Evolutionary conservation across 2,329 filamentous ascomycete genomes (phyloP), one percentile per base, ranked within the genome.

Genomic region (Cephalotrichum gorgonifer): DNA sequence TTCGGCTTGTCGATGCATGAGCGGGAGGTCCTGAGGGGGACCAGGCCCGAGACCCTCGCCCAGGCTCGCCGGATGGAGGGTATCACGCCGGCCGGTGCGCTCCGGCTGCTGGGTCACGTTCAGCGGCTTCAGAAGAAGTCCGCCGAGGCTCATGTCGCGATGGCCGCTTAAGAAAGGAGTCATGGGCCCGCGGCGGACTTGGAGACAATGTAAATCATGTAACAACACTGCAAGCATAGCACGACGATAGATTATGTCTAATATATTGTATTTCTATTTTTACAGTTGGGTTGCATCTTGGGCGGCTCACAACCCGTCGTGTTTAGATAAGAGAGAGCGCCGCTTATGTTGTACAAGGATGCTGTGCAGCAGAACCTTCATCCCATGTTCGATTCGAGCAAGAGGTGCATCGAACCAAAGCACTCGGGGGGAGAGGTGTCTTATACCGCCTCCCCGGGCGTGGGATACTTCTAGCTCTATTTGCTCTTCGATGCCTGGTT

Each of bases 1-100:
- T 71, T 76, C 30, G 89, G 89, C 0, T 70, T 98, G 47, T 89
- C 86, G 50, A 76, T 81, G 33, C 89, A 88, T 51, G 93, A 97
- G 70, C 83, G 79, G 64, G 74, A 79, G 26, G 75, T 84, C 4
- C 71, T 98, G 31, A 75, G 78, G 51, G 69, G 73, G 2, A 85
- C 88, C 1, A 72, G 79, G 47, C 93, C 93, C 0, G 88, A 94
- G 65, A 94, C 80, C 52, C 73, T 98, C 22, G 91, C 88, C 0
- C 93, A 96, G 74, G 91, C 91, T 28, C 75, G 88, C 44, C 72
- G 93, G 14, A 79, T 96, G 11, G 93, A 98, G 65, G 91, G 91
- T 4, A 71, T 85, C 53, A 84, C 80, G 20, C 79, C 81, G 1
- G 70, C 76, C 0, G 80, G 78, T 0, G 75, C 75, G 50, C 59